A percentile compares a stretch with the other conserved stretches of the same genome.
Conservation (phyloP, 2,329 filamentous ascomycete species). For the Plectosphaerella cucumerina region DNA sequence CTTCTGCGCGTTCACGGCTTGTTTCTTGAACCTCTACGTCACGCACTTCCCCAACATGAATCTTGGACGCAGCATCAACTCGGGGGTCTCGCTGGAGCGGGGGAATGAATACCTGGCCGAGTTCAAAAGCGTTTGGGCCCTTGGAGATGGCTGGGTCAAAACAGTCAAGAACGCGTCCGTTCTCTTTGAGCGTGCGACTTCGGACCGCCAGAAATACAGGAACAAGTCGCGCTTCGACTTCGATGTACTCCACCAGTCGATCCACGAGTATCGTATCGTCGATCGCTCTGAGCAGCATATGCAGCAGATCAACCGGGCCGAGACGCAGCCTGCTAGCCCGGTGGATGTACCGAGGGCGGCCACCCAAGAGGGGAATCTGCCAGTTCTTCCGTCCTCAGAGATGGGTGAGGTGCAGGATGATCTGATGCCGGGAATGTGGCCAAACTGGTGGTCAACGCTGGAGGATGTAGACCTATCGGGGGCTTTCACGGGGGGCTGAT, state of each 20-base stretch:
- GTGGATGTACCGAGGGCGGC: not conserved
- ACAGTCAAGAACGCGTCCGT: slow-evolving; percentile 16
- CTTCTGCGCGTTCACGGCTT: slow-evolving; percentile 41
- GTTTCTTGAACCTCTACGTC: slow-evolving; percentile 36
- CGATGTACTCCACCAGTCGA: slow-evolving; percentile 22
- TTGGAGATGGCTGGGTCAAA: slow-evolving; percentile 22
- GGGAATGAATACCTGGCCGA: slow-evolving; percentile 20
- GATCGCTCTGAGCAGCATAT: slow-evolving; percentile 25
- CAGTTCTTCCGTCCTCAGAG: not conserved
- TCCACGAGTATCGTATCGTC: slow-evolving; percentile 24
- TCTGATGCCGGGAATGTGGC: slow-evolving; percentile 6
- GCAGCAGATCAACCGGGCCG: slow-evolving; percentile 22
- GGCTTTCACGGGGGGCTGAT: not conserved
- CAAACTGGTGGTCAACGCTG: slow-evolving; percentile 13
- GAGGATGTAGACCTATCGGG: slow-evolving; percentile 9
- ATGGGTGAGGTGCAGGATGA: slow-evolving; percentile 1
- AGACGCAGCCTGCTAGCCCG: slow-evolving; percentile 3
- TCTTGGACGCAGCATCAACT: slow-evolving; percentile 21
- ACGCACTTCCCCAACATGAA: slow-evolving; percentile 37
- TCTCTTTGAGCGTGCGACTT: slow-evolving; percentile 18
- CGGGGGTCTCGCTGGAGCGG: slow-evolving; percentile 15
- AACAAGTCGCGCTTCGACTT: slow-evolving; percentile 22
- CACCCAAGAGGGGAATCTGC: not conserved
- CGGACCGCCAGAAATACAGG: slow-evolving; percentile 15
- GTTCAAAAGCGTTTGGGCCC: slow-evolving; percentile 21